A percentile compares a stretch with the other conserved stretches of the same genome.
phyloP scores from a whole-genome alignment of 352 stramenopile genomes.

The Pythium dissotocum region DNA sequence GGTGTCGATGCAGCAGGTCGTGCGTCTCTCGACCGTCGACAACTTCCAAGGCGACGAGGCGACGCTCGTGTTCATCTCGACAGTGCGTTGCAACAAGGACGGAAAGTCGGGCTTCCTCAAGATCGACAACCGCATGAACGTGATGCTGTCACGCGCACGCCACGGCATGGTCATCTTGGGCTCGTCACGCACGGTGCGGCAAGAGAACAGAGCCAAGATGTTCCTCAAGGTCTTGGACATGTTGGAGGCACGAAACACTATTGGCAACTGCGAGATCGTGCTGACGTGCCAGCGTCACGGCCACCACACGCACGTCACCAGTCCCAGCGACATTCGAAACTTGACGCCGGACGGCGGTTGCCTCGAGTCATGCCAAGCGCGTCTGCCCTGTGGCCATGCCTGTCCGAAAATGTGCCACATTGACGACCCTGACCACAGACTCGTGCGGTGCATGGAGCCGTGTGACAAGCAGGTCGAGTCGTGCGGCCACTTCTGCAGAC shows the following conservation, averaged over 20 bases:
- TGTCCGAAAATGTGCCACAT: slow-evolving; percentile 69
- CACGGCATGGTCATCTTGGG: slow-evolving; percentile 63
- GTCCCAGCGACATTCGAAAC: slow-evolving; percentile 18
- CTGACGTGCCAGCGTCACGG: slow-evolving; percentile 35
- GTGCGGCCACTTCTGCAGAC: slow-evolving; percentile 54
- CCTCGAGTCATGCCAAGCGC: slow-evolving; percentile 43
- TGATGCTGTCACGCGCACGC: slow-evolving; percentile 63
- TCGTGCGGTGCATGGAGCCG: slow-evolving; percentile 54
- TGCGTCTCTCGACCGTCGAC: slow-evolving; percentile 58
- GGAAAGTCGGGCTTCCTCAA: slow-evolving; percentile 76
- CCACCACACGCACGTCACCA: slow-evolving; percentile 32
- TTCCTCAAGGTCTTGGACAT: slow-evolving; percentile 63
- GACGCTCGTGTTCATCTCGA: slow-evolving; percentile 58
- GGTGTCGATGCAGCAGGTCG: slow-evolving; percentile 19
- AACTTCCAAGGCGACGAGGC: slow-evolving; percentile 84
- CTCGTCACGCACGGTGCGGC: slow-evolving; percentile 36
- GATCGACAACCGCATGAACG: slow-evolving; percentile 68
- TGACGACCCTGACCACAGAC: slow-evolving; percentile 43
- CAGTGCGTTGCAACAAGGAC: slow-evolving; percentile 61
- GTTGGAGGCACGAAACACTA: slow-evolving; percentile 37
- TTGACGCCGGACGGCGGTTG: slow-evolving; percentile 77
- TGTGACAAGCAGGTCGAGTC: slow-evolving; percentile 50
- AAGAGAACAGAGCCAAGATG: slow-evolving; percentile 35
- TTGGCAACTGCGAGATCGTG: slow-evolving; percentile 19
- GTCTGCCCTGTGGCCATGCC: slow-evolving; percentile 48